Base-by-base conservation (phyloP, 108 stramenopile genomes). In the Cylindrotheca fusiformis region DNA sequence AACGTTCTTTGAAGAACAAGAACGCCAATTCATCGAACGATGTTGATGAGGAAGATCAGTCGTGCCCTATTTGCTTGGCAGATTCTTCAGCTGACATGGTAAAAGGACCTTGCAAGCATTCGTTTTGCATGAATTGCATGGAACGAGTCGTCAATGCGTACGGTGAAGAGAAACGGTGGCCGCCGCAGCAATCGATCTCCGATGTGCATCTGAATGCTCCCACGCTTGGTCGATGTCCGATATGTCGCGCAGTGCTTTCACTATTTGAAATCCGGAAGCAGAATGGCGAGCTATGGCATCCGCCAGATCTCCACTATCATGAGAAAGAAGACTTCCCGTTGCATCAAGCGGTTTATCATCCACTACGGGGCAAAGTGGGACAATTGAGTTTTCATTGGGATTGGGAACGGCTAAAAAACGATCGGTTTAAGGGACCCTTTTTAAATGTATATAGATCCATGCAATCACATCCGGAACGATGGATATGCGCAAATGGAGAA, bases 221-320 rank as follows among this genome's bases (percentile, higher is more conserved):
- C 3, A 78, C 77, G 18, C 22, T 71, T 24, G 77, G 77, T 20
- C 53, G 71, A 44, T 78, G 77, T 60, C 77, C 77, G 4, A 71
- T 78, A n/a, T 78, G 77, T 45, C 36, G 77, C 44, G 22, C 49
- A 2, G 60, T 48, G 23, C 44, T 78, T 5, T 62, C 53, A n/a
- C 57, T 71, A 2, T 78, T 78, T 52, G 67, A 78, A 6, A 14
- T 78, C n/a, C 14, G 58, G 24, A 41, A 6, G 49, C 52, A 19
- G 47, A 75, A 52, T 46, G 65, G 29, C 20, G 19, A 67, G 30
- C 58, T 46, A 0, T 29, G 64, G 58, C 50, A 72, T 60, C 71
- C 64, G 8, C 32, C n/a, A n/a, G 62, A 71, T 27, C 48, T 33
- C 3, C 19, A 64, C 6, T 64, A 52, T 23, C 8, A 30, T 22